Base-by-base conservation (phyloP, 352 stramenopile species). In the Globisporangium apiculatum region DNA sequence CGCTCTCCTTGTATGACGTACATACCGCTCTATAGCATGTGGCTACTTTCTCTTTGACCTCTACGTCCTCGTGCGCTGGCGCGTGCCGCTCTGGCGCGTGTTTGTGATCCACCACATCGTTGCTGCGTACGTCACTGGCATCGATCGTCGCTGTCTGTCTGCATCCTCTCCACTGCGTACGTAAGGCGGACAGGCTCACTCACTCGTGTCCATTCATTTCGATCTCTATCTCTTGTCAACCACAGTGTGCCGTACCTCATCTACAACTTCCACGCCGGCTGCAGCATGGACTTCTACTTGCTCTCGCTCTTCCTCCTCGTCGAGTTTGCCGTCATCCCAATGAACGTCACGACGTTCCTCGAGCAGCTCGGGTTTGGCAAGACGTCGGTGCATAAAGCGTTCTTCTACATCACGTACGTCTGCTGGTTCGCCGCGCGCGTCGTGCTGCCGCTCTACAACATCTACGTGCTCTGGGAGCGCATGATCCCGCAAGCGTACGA, bases 11-110 rank as follows among this genome's bases (percentile, higher is more conserved):
- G 24, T 31, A 31, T 31, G 24, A 31, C 24, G 24, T 52, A n/a
- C 38, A 14, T 6, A 4, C 15, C 7, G 37, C 5, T 51, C 17
- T 68, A 35, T 69, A 94, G 84, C 82, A 2, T 86, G 73, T 52
- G 84, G 82, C 15, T 94, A 94, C 67, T 94, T 94, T 53, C 43
- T 87, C n/a, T 89, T 87, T 48, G 84, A 94, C 52, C 59, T 90
- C 14, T 83, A 86, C 64, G 75, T 91, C 61, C 66, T 91, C 45
- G 48, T 89, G 55, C 66, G 72, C 14, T 94, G 70, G 69, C 69
- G 83, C 70, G 75, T 94, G 59, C 79, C 82, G 7, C 62, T 91
- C 17, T 91, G 78, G 79, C 62, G 75, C 46, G 82, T 94, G 47
- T 94, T 94, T 57, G 68, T 89, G 38, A 71, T 84, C 55, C 84